Percentiles rank a stretch among this genome's conserved stretches.
These are phyloP conservation scores for Lagenidium giganteum DNA, from an alignment of 352 stramenopile species.

Conservation along the genomic window DNA sequence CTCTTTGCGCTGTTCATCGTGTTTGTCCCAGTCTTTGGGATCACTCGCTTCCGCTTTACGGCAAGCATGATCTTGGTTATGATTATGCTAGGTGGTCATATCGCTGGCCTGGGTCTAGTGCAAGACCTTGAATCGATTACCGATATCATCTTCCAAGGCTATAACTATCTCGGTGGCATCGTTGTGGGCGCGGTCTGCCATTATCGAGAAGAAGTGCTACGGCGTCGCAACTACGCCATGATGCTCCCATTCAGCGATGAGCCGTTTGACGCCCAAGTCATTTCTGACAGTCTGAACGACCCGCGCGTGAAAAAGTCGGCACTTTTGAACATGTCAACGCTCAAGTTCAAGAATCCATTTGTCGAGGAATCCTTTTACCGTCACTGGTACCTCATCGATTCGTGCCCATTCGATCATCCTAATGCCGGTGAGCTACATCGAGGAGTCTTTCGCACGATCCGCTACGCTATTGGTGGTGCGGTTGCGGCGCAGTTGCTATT, in stretches of 20 bases:
- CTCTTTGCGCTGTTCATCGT: constrained; percentile 35
- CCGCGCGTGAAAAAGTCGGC: constrained; percentile 28
- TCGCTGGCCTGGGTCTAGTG: constrained; percentile 16
- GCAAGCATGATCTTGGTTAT: constrained; percentile 22
- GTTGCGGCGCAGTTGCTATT: constrained; percentile 35
- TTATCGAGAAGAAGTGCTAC: constrained; percentile 32
- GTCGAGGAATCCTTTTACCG: constrained; percentile 38
- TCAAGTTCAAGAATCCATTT: constrained; percentile 31
- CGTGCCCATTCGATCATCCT: constrained; percentile 34
- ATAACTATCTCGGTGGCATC: constrained; percentile 36
- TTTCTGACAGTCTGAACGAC: constrained; percentile 23
- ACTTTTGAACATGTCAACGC: constrained; percentile 21
- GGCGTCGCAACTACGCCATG: constrained; percentile 31
- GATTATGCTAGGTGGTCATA: constrained; percentile 22
- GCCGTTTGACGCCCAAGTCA: constrained; percentile 9
- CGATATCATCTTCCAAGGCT: constrained; percentile 33
- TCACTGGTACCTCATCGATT: constrained; percentile 40
- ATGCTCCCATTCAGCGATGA: constrained; percentile 30
- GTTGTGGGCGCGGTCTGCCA: constrained; percentile 28
- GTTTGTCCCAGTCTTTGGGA: constrained; percentile 35
- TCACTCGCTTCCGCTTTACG: constrained; percentile 35
- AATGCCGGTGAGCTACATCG: constrained; percentile 32
- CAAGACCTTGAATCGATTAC: constrained; percentile 22
- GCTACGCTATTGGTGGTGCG: constrained; percentile 29
- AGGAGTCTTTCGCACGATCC: constrained; percentile 25